These are phyloP conservation scores for Populus tomentosa DNA, from an alignment of 441 rosid genomes.

Conservation along the genomic window DNA sequence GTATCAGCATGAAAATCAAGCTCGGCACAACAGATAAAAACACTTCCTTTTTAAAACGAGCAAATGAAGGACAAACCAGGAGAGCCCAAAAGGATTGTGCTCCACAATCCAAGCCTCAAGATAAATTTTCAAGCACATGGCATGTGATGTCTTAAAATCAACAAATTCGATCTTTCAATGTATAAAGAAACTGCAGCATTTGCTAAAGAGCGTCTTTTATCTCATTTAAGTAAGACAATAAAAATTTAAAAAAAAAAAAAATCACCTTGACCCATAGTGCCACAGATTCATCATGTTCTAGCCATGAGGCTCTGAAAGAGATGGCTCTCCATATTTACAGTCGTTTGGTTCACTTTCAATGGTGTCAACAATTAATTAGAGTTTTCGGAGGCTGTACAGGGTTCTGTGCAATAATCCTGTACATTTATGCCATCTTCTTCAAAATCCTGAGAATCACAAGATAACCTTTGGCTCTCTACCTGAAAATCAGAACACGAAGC, in stretches of 20 bases:
- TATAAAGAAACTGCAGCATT: background rate
- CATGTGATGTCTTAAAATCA: constrained; percentile 1
- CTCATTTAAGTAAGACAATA: background rate
- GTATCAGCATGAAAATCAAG: constrained; percentile 17
- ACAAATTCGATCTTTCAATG: background rate
- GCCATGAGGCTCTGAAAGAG: constrained; percentile 72
- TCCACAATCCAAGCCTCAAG: background rate
- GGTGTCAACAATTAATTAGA: constrained; percentile 39
- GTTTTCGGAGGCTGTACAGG: constrained; percentile 43
- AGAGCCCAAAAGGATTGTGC: background rate
- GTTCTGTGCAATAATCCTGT: constrained; percentile 33
- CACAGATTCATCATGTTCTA: constrained; percentile 72
- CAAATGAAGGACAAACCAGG: background rate
- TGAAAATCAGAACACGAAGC: constrained; percentile 42
- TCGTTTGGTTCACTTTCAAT: constrained; percentile 48
- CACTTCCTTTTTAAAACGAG: background rate
- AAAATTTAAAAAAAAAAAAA: constrained; percentile 6
- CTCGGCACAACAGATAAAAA: background rate
- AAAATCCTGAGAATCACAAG: constrained; percentile 42
- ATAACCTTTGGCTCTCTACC: constrained; percentile 40
- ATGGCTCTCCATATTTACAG: constrained; percentile 48
- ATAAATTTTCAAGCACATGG: background rate
- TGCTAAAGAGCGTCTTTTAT: background rate
- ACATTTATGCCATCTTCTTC: constrained; percentile 45
- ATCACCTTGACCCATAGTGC: constrained; percentile 99